Evolutionary conservation across 768 basidiomycete species (phyloP), one percentile per base, ranked within the genome.

Genomic region (Termitomyces sp.): DNA sequence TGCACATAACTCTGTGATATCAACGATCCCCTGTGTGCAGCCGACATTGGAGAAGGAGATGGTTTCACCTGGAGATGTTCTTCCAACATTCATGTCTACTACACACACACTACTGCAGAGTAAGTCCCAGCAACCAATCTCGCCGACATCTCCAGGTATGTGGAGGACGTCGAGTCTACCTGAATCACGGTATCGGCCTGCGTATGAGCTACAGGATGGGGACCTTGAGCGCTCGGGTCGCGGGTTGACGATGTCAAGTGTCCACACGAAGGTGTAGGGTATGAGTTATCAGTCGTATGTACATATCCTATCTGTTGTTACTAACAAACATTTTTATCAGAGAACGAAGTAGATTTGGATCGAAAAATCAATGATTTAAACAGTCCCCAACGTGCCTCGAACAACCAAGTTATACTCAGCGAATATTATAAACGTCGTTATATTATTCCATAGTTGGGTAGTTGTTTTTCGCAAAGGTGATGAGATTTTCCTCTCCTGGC

Each of bases 161-260:
- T 58, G 60, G 60, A 55, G 49, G 53, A 51, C 57, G 36, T 52
- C 50, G 11, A 50, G 64, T 38, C 45, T 59, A 20, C 56, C 51
- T 6, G 62, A 66, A 54, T 62, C 71, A 41, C 75, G 73, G 26
- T 95, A 89, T 67, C 76, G 77, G 30, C 93, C 93, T 1, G 93
- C 94, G 1, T 90, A 92, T 71, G 87, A 92, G 73, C 78, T 96
- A 1, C 65, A 74, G 35, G 91, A 95, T 65, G 90, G 81, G 24
- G 75, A 74, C 50, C 74, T 92, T 49, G 92, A 94, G 70, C 79
- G 92, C 43, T 85, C 80, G 11, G 88, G 88, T 10, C 75, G 88
- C 35, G 82, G 81, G 5, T 35, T 62, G 43, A 43, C 55, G 22
- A 22, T 32, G 57, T 43, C 52, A 11, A 54, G 30, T 18, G 32